phyloP scores from a whole-genome alignment of 441 rosid genomes.

The Arabidopsis lyrata region DNA sequence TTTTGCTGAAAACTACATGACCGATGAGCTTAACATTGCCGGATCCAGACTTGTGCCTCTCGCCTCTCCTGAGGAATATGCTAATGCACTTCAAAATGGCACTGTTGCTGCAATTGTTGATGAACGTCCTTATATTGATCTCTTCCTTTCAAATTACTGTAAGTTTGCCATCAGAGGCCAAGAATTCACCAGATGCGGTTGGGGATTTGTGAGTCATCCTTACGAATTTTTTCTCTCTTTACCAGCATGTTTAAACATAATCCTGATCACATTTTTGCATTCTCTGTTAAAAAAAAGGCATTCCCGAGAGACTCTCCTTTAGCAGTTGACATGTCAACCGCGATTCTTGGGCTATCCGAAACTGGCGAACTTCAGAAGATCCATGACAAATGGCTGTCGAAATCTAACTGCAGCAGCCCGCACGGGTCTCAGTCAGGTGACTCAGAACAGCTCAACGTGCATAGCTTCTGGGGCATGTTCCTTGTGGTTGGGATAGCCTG shows the following conservation, averaged over 20 bases:
- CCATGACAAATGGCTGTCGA: constrained; percentile 78
- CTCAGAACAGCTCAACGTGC: constrained; percentile 65
- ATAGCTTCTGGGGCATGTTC: constrained; percentile 88
- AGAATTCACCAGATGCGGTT: constrained; percentile 83
- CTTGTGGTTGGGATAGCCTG: constrained; percentile 72
- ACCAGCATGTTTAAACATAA: constrained; percentile 23
- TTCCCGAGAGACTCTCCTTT: constrained; percentile 91
- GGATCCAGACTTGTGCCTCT: constrained; percentile 82
- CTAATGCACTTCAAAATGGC: constrained; percentile 63
- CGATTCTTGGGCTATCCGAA: constrained; percentile 82
- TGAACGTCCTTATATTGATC: constrained; percentile 77
- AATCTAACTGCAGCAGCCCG: constrained; percentile 54
- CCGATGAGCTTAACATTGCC: constrained; percentile 67
- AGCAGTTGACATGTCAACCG: constrained; percentile 90
- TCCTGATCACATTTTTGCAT: constrained; percentile 26
- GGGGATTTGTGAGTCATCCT: constrained; percentile 88
- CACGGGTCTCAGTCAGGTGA: constrained; percentile 46
- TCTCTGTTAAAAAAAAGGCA: constrained; percentile 52
- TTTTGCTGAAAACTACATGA: constrained; percentile 73
- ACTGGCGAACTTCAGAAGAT: constrained; percentile 86
- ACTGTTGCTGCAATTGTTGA: constrained; percentile 89
- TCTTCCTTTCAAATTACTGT: constrained; percentile 78
- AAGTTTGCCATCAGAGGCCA: constrained; percentile 78
- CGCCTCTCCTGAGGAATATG: constrained; percentile 81
- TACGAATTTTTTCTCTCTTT: constrained; percentile 16